Conservation (phyloP, 2,329 filamentous ascomycete genomes). For the Fusarium albosuccineum region DNA sequence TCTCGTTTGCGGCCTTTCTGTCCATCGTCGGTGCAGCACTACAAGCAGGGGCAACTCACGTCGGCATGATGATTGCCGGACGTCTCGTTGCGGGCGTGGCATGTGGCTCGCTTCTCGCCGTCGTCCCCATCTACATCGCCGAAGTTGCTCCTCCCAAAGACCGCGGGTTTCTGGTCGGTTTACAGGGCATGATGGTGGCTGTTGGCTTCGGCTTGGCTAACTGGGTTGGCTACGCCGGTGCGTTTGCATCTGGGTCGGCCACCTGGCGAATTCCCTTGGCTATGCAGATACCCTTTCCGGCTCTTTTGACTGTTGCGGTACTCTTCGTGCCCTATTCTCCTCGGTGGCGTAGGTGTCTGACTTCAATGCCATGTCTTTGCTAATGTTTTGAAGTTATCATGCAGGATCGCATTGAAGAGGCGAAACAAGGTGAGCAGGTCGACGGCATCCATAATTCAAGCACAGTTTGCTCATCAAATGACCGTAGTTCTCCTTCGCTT, state of each 20-base stretch:
- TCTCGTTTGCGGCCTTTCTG: conserved; percentile 34
- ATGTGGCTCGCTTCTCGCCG: not conserved
- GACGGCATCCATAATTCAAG: no score
- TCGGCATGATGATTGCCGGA: conserved; percentile 3
- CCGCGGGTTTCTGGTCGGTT: not conserved
- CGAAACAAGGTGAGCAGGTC: not conserved
- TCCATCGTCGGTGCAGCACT: conserved; percentile 1
- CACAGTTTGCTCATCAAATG: not conserved
- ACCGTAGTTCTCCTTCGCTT: not conserved
- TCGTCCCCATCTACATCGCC: not conserved
- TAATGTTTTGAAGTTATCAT: not conserved
- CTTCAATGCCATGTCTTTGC: accelerated
- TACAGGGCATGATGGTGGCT: conserved; percentile 5
- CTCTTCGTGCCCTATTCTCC: not conserved
- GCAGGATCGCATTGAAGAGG: not conserved
- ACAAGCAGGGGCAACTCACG: not conserved
- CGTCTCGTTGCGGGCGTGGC: not conserved
- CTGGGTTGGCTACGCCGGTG: conserved; percentile 1
- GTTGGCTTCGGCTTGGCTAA: not conserved
- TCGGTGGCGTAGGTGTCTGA: not conserved
- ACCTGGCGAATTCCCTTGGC: not conserved
- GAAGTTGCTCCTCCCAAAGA: not conserved
- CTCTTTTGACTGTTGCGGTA: not conserved
- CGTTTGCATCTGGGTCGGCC: not conserved
- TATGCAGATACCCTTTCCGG: not conserved